Conservation (phyloP, 108 stramenopile species). For the Fistulifera pelliculosa region DNA sequence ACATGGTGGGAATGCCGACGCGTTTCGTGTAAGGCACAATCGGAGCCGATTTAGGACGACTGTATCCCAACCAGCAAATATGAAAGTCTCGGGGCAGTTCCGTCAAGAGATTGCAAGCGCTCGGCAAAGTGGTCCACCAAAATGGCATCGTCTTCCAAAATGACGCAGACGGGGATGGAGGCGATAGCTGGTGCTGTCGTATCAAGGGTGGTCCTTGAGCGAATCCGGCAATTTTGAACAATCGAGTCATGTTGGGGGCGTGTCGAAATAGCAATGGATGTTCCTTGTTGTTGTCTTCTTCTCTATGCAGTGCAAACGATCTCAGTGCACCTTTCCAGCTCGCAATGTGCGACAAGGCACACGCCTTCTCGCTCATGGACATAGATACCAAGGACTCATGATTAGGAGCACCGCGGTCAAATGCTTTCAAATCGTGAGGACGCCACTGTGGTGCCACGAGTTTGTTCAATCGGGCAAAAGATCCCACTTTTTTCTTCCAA, state of each 20-base stretch:
- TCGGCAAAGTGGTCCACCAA: slow-evolving; percentile 72
- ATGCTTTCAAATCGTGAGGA: slow-evolving; percentile 61
- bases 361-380: slow-evolving; percentile 52
- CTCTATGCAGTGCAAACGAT: slow-evolving; percentile 9
- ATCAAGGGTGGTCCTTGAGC: slow-evolving; percentile 41
- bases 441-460: slow-evolving; percentile 55
- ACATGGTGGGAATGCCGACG: slow-evolving; percentile 58
- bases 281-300: slow-evolving; percentile 1
- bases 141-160: slow-evolving; percentile 80
- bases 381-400: slow-evolving; percentile 32
- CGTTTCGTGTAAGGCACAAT: slow-evolving; percentile 56
- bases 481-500: slow-evolving; percentile 22
- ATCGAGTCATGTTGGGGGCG: slow-evolving; percentile 9
- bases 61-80: slow-evolving; percentile 77
- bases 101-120: slow-evolving; percentile 46
- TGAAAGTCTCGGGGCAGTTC: slow-evolving; percentile 83
- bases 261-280: slow-evolving; percentile 1
- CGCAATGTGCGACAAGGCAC: slow-evolving; percentile 68
- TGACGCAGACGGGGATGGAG: slow-evolving; percentile 59
- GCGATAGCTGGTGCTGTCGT: slow-evolving; percentile 6
- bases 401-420: slow-evolving; percentile 58
- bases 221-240: slow-evolving; percentile 56
- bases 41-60: slow-evolving; percentile 71
- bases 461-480: slow-evolving; percentile 16
- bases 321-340: slow-evolving; percentile 47